phyloP scores from a whole-genome alignment of 208 protist genomes.

The Leishmania lainsoni region DNA sequence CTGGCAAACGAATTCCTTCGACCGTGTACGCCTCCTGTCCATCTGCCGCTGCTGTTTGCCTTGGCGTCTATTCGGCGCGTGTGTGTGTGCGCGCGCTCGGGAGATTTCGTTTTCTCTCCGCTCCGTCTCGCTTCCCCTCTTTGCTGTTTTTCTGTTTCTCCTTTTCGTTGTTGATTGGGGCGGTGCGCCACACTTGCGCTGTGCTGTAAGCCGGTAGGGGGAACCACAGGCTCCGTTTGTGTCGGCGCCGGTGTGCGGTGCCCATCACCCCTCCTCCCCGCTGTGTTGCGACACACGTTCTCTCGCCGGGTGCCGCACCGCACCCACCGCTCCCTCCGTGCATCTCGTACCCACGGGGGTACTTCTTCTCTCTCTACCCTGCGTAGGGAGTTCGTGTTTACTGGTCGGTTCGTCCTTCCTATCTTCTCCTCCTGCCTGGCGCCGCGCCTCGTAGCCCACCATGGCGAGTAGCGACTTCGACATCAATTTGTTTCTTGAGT shows the following conservation, averaged over 20 bases:
- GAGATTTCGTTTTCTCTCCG: not conserved
- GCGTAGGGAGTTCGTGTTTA: too few species aligned
- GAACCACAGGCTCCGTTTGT: not conserved
- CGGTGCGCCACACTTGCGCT: too few species aligned
- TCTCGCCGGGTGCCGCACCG: not conserved
- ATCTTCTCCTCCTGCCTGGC: not conserved
- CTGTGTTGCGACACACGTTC: not conserved
- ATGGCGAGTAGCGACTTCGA: slow-evolving; percentile 35
- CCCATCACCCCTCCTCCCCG: not conserved
- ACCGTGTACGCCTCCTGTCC: too few species aligned
- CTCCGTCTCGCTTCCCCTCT: not conserved
- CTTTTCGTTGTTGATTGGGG: not conserved
- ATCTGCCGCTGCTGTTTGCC: not conserved
- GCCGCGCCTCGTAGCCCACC: not conserved
- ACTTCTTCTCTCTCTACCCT: not conserved
- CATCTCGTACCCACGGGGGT: not conserved
- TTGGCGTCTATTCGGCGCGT: not conserved
- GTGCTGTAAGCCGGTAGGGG: not conserved
- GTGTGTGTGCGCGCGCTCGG: not conserved
- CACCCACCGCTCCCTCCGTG: not conserved
- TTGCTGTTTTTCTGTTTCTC: slow-evolving; percentile 1
- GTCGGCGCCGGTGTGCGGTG: not conserved
- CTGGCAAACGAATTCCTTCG: too few species aligned
- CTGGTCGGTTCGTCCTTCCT: not conserved
- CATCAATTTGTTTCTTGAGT: slow-evolving; percentile 56